Evolutionary conservation across 805 yeast species (phyloP), one percentile per base, ranked within the genome.

Genomic region (Kodamaea nitidulidarum): DNA sequence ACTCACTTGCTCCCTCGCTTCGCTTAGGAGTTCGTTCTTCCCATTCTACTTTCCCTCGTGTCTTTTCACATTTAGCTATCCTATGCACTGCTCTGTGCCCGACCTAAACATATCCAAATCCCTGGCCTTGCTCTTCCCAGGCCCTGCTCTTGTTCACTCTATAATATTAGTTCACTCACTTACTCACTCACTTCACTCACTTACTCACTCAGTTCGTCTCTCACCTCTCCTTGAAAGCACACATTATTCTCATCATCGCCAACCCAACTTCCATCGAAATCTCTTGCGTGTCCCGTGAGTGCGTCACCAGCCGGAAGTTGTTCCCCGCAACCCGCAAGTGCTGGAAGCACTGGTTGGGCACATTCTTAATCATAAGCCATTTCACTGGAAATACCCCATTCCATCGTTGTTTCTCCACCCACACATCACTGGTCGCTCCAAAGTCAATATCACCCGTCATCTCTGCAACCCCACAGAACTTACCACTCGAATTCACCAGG

Each of bases 271-370:
- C 67, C 36, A 59, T 61, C 1, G 83, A 79, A 15, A 78, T 47
- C 41, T 75, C 80, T 52, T 78, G 83, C 0, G 83, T 75, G 48
- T 80, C 84, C 47, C 84, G 69, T 14, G 83, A 77, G 46, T 72
- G 69, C 1, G 81, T 73, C 1, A 80, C 77, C 1, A 80, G 74
- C 49, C 68, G 65, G 41, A 60, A 60, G 18, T 71, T 78, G 48
- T 76, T 75, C 18, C 61, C 48, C 3, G 71, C 65, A 5, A 74
- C 62, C 38, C 60, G 55, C 38, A 78, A 60, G 42, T 67, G 71
- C 41, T 70, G 71, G 38, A 80, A 66, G 37, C 51, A 51, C 28
- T 57, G 61, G 48, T 78, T 77, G 31, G 75, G 73, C 4, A 79
- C 63, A 44, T 78, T 78, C 47, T 73, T 72, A 6, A 73, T 61